Percentiles rank a stretch among this genome's conserved stretches.
These are phyloP conservation scores for Saprolegnia parasitica DNA, from an alignment of 352 stramenopile genomes.

Conservation along the genomic window DNA sequence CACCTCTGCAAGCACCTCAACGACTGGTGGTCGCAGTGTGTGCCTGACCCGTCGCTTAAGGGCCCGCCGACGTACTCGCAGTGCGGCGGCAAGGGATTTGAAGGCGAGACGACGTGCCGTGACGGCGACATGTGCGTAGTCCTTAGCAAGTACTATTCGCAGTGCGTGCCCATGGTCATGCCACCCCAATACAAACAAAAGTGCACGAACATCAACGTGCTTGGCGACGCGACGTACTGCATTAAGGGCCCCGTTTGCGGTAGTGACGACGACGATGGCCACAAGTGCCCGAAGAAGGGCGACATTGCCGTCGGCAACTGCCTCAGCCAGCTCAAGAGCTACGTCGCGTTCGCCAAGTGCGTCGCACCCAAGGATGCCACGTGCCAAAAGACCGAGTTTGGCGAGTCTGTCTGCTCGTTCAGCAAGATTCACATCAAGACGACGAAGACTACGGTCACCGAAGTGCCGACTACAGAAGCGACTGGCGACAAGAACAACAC, in stretches of 20 bases:
- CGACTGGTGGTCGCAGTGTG: constrained; percentile 11
- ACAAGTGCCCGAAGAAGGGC: constrained; percentile 38
- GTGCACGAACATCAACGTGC: constrained; percentile 40
- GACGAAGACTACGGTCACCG: neutral
- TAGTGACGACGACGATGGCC: constrained; percentile 30
- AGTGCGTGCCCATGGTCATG: constrained; percentile 18
- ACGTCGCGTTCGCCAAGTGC: constrained; percentile 29
- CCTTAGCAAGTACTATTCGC: constrained; percentile 14
- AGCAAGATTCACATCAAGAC: constrained; percentile 16
- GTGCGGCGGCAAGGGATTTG: constrained; percentile 6
- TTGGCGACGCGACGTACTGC: constrained; percentile 46
- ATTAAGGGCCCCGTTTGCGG: constrained; percentile 42
- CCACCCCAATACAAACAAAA: constrained; percentile 8
- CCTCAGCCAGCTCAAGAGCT: constrained; percentile 19
- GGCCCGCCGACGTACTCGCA: constrained; percentile 7
- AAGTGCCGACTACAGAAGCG: neutral
- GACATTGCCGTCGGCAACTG: constrained; percentile 37
- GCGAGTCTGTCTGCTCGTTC: constrained; percentile 7
- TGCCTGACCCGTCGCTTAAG: neutral
- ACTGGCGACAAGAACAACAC: neutral
- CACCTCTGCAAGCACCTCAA: constrained; percentile 13
- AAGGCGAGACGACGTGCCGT: constrained; percentile 4
- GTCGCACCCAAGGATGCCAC: constrained; percentile 28
- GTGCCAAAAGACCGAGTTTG: constrained; percentile 28
- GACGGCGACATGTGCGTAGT: constrained; percentile 16